Percentiles rank a stretch among this genome's conserved stretches.
Evolutionary conservation across 1,139 yeast genomes (phyloP).

Genomic region (Fermentozyma sake): DNA sequence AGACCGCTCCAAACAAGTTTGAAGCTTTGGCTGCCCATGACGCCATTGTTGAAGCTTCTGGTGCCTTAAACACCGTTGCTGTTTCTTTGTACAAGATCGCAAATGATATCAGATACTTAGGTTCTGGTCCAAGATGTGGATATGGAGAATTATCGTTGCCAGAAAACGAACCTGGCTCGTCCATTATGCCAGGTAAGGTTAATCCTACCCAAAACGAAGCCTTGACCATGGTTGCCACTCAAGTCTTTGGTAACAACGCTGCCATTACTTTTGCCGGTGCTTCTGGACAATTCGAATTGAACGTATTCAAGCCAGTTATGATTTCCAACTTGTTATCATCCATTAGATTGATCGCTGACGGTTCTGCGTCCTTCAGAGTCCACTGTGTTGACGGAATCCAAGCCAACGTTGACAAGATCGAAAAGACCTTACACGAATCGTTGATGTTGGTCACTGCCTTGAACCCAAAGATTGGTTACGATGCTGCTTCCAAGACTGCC

Average conservation of each 20-base stretch:
- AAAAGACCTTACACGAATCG: slow-evolving; percentile 85
- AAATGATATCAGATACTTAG: slow-evolving; percentile 94
- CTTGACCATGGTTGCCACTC: slow-evolving; percentile 95
- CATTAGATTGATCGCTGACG: slow-evolving; percentile 84
- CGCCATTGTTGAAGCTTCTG: slow-evolving; percentile 95
- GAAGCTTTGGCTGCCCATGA: slow-evolving; percentile 99
- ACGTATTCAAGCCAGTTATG: slow-evolving; percentile 96
- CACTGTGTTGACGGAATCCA: slow-evolving; percentile 93
- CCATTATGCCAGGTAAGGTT: slow-evolving; percentile 99
- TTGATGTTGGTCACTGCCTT: slow-evolving; percentile 97
- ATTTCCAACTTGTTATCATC: slow-evolving; percentile 86
- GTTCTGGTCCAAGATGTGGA: slow-evolving; percentile 99
- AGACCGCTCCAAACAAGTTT: slow-evolving; percentile 96
- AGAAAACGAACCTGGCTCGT: slow-evolving; percentile 98
- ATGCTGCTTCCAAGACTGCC: slow-evolving; percentile 94
- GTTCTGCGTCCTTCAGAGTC: slow-evolving; percentile 79
- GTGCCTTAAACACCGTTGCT: slow-evolving; percentile 94
- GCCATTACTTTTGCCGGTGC: slow-evolving; percentile 97
- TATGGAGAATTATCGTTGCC: slow-evolving; percentile 94
- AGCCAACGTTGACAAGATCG: slow-evolving; percentile 86
- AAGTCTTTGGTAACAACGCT: slow-evolving; percentile 94
- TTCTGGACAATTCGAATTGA: slow-evolving; percentile 96
- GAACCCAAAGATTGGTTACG: slow-evolving; percentile 98
- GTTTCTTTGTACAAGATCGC: slow-evolving; percentile 93
- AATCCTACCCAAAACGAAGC: slow-evolving; percentile 99